Base-by-base conservation (phyloP, 2,329 filamentous ascomycete genomes). In the Phoma sp. region DNA sequence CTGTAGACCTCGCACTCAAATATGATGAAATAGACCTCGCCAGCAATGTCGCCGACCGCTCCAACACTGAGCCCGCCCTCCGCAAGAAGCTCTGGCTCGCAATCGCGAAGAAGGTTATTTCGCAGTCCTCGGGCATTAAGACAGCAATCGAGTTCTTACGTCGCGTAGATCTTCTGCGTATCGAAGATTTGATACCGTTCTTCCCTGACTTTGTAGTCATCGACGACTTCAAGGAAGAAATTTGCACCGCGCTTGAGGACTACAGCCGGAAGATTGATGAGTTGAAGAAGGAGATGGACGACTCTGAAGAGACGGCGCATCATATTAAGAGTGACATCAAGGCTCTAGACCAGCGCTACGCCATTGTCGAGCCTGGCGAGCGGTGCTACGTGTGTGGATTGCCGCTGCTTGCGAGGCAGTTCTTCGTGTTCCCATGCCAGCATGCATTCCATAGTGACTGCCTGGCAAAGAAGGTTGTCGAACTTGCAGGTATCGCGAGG, bases 201-300 rank as follows among this genome's bases (percentile, higher is more conserved):
- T 99, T 99, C 77, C 95, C 95, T 0, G 95, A 99, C 73, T 99
- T 99, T 71, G 92, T 98, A 20, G 90, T 98, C 45, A 98, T 99
- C 58, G 95, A 99, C 72, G 95, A 98, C 74, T 99, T 99, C 83
- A 97, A 98, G 72, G 93, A 98, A 60, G 95, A 99, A 73, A 98
- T 99, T 30, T 99, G 95, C 77, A 82, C 86, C 0, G 95, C 96
- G 1, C 83, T 99, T 1, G 95, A 99, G 75, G 91, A 96, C 60
- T 99, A 99, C 78, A 90, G 87, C 39, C 89, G 91, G 30, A 92
- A 91, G 63, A 99, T 99, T 62, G 95, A 98, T 68, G 82, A 81
- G 1, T 80, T 99, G 32, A 92, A 93, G 69, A 87, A 88, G 61
- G 93, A 98, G 74, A 99, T 99, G 95, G 95, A 99, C 73, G 92